A percentile compares a stretch with the other conserved stretches of the same genome.
phyloP scores from a whole-genome alignment of 306 rosid species.

The Sophora flavescens region DNA sequence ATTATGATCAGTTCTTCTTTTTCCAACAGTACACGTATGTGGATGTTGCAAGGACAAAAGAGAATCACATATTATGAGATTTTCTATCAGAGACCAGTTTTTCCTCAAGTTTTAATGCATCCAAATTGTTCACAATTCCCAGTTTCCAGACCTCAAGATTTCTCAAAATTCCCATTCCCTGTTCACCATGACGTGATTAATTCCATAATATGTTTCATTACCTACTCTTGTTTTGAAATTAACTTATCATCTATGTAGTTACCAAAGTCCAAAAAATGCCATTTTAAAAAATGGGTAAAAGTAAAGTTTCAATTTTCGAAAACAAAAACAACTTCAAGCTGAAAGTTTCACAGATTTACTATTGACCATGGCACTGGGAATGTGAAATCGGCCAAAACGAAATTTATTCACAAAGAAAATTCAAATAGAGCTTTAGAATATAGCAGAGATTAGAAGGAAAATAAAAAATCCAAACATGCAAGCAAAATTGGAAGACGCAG shows the following conservation, averaged over 20 bases:
- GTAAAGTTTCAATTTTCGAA: too few species aligned
- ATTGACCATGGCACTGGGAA: neutral
- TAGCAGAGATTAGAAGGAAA: too few species aligned
- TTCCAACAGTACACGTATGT: slow-evolving; percentile 84
- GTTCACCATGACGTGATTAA: slow-evolving; percentile 41
- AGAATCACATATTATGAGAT: slow-evolving; percentile 63
- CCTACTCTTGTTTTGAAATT: slow-evolving; percentile 5
- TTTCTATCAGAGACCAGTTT: slow-evolving; percentile 71
- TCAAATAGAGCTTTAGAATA: too few species aligned
- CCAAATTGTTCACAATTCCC: slow-evolving; percentile 73
- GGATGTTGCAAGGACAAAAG: slow-evolving; percentile 82
- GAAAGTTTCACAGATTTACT: neutral
- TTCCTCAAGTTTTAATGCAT: slow-evolving; percentile 74
- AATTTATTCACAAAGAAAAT: too few species aligned
- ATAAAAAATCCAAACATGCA: too few species aligned
- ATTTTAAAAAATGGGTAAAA: too few species aligned
- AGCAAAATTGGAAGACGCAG: too few species aligned
- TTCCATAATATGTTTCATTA: slow-evolving; percentile 8
- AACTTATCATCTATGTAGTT: neutral
- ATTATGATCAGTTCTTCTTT: slow-evolving; percentile 80
- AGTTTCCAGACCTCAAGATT: slow-evolving; percentile 84
- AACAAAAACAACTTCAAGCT: neutral
- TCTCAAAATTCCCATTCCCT: slow-evolving; percentile 71
- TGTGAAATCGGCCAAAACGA: neutral
- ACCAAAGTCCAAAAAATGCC: too few species aligned